phyloP scores from a whole-genome alignment of 2,329 filamentous ascomycete species.

The Pseudocercospora crystallina region DNA sequence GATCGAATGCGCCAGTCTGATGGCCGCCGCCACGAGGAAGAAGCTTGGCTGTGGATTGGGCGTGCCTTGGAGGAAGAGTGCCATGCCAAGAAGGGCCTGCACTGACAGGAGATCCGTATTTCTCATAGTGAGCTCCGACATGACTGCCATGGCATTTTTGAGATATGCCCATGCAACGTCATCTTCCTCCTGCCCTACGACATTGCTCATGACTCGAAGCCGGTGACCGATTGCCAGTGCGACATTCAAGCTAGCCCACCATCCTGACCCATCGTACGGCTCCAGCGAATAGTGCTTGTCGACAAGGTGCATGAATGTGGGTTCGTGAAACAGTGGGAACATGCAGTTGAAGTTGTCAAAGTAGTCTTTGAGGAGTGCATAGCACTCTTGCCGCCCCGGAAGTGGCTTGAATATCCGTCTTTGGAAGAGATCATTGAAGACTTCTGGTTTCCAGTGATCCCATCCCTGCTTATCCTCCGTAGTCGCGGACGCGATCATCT shows the following conservation, averaged over 20 bases:
- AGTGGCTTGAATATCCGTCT: slow-evolving; percentile 79
- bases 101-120: slow-evolving; percentile 95
- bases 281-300: slow-evolving; percentile 90
- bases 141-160: slow-evolving; percentile 93
- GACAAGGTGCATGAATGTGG: slow-evolving; percentile 96
- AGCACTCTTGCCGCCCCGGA: slow-evolving; percentile 80
- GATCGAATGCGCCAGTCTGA: slow-evolving; percentile 88
- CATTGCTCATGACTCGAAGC: slow-evolving; percentile 90
- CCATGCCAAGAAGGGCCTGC: slow-evolving; percentile 89
- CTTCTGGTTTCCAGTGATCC: slow-evolving; percentile 97
- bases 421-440: slow-evolving; percentile 89
- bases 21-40: slow-evolving; percentile 84
- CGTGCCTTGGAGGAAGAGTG: slow-evolving; percentile 91
- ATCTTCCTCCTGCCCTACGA: slow-evolving; percentile 87
- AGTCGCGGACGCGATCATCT: slow-evolving; percentile 85
- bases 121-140: slow-evolving; percentile 89
- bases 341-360: slow-evolving; percentile 99
- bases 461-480: slow-evolving; percentile 91
- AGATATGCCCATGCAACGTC: slow-evolving; percentile 92
- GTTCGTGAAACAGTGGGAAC: slow-evolving; percentile 95
- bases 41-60: slow-evolving; percentile 95
- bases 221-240: slow-evolving; percentile 90
- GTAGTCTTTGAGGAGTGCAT: slow-evolving; percentile 86
- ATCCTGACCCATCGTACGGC: slow-evolving; percentile 91
- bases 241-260: slow-evolving; percentile 97